A percentile compares a stretch with the other conserved stretches of the same genome.
Evolutionary conservation across 1,284 basidiomycete genomes (phyloP).

Genomic region (Heterobasidion annosum): DNA sequence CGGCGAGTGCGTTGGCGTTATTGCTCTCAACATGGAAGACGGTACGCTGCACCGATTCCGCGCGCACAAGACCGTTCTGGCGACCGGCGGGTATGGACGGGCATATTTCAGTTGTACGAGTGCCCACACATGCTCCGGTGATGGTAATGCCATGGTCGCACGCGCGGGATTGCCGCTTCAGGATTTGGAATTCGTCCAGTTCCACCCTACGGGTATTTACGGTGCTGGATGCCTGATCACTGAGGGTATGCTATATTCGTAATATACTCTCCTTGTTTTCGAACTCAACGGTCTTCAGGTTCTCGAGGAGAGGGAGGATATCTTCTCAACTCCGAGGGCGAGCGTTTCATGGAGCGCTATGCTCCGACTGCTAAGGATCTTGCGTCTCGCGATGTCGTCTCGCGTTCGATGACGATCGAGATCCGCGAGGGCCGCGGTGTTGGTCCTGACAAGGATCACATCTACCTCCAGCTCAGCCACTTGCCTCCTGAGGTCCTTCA

Average conservation of each 20-base stretch:
- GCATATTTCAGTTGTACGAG: constrained; percentile 99
- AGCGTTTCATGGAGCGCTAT: constrained; percentile 99
- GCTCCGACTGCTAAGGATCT: constrained; percentile 99
- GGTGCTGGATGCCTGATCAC: constrained; percentile 99
- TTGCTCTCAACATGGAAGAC: constrained; percentile 99
- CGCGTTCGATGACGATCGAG: constrained; percentile 98
- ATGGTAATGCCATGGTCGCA: constrained; percentile 98
- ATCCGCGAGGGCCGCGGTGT: constrained; percentile 99
- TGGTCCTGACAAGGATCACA: constrained; percentile 97
- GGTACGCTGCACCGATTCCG: constrained; percentile 99
- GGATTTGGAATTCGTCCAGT: constrained; percentile 98
- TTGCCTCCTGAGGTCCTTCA: constrained; percentile 93
- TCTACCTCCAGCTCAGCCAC: constrained; percentile 97
- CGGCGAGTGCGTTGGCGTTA: constrained; percentile 98
- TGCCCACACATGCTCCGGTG: constrained; percentile 98
- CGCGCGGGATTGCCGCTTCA: constrained; percentile 96
- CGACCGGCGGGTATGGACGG: constrained; percentile 97
- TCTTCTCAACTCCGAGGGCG: constrained; percentile 96
- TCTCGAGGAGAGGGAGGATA: constrained; percentile 99
- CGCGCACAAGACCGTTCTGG: constrained; percentile 96
- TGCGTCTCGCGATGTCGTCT: constrained; percentile 98
- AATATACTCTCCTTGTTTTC: not conserved
- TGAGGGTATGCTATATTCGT: constrained; percentile 53
- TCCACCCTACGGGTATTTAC: constrained; percentile 99
- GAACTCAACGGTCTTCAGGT: constrained; percentile 35